Base-by-base conservation (phyloP, 139 green algal species). In the Ettlia oleoabundans region DNA sequence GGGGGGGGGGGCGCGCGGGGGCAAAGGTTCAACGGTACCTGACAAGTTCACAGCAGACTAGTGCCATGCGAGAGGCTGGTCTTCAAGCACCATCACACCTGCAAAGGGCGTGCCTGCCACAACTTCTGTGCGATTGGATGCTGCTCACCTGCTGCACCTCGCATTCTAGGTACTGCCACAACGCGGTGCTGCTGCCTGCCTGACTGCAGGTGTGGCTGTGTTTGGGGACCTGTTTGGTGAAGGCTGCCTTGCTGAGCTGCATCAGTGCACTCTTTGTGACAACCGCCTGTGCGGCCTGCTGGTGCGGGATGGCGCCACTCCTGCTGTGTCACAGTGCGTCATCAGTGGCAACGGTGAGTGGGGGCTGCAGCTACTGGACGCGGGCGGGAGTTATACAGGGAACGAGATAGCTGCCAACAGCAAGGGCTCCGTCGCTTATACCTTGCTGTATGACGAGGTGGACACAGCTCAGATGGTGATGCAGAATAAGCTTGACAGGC, bases 281-380 rank as follows among this genome's bases (percentile, higher is more conserved):
- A 91, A 91, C 68, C 52, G 52, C 7, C 74, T 87, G 42, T 43
- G 87, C 28, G 88, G 88, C 2, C 37, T 91, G 53, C 68, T 91
- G 38, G 83, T 91, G 28, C 75, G 83, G 3, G 72, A 82, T 52
- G 85, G 85, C 5, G 86, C 86, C 2, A 30, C 53, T 30, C 77
- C 78, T 3, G 7, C 83, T 4, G 42, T 86, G 24, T 21, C 35
- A 0, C 28, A 32, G 13, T 84, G 51, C 75, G 5, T 22, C 9
- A 4, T 84, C 13, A 58, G 18, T n/a, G 62, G 62, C 38, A 84
- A 84, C 21, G 78, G 78, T 19, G 78, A 53, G 62, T 84, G 43
- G 38, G 78, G 78, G 5, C 30, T 84, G 68, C 41, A 28, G 22
- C 67, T 84, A 65, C 65, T 53, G 40, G 78, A 74, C 30, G 65